A percentile compares a stretch with the other conserved stretches of the same genome.
These are phyloP conservation scores for Phytophthora sojae DNA, from an alignment of 352 stramenopile species.

Conservation along the genomic window DNA sequence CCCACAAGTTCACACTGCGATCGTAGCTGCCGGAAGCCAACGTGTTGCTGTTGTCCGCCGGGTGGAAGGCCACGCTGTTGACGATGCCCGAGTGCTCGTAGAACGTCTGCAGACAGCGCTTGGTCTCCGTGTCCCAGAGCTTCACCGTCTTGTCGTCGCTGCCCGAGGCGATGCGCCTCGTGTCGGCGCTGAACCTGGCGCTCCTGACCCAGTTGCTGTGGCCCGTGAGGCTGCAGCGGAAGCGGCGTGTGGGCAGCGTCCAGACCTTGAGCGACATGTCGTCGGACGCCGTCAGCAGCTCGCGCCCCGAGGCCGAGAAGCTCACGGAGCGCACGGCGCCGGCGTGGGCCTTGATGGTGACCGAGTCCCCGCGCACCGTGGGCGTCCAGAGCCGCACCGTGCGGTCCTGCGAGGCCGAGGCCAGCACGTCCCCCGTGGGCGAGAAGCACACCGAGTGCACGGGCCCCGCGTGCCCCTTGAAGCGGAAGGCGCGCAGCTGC, in stretches of 20 bases:
- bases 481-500: conserved; percentile 84
- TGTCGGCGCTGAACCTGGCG: conserved; percentile 83
- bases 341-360: conserved; percentile 77
- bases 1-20: conserved; percentile 86
- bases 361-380: conserved; percentile 74
- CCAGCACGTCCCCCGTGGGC: conserved; percentile 80
- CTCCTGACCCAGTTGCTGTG: conserved; percentile 95
- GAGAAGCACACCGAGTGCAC: conserved; percentile 87
- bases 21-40: conserved; percentile 77
- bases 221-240: conserved; percentile 88
- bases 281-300: conserved; percentile 92
- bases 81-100: conserved; percentile 90
- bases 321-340: conserved; percentile 80
- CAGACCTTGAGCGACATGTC: conserved; percentile 95
- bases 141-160: conserved; percentile 94
- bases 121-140: conserved; percentile 91
- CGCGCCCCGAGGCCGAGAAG: conserved; percentile 80
- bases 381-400: conserved; percentile 93
- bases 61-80: conserved; percentile 88
- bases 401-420: conserved; percentile 91
- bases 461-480: conserved; percentile 77
- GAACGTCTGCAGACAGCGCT: conserved; percentile 82
- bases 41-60: conserved; percentile 64
- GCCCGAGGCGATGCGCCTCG: conserved; percentile 69
- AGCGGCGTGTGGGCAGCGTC: conserved; percentile 81